These are phyloP conservation scores for Xylaria sp. DNA, from an alignment of 2,329 filamentous ascomycete species.

Conservation along the genomic window DNA sequence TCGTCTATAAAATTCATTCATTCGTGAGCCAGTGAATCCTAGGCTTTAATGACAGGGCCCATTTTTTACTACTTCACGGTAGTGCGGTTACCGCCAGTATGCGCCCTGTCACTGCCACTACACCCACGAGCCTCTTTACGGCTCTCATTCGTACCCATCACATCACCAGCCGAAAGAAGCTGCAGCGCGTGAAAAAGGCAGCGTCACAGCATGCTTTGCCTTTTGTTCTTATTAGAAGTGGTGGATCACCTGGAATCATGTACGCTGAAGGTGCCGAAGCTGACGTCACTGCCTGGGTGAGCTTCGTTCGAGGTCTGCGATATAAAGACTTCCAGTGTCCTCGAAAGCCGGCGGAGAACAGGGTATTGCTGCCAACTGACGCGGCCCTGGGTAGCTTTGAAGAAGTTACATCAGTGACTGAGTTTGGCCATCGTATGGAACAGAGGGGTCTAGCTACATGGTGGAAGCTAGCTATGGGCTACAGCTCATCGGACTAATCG, in stretches of 20 bases:
- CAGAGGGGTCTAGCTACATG: slow-evolving; percentile 67
- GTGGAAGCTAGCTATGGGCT: slow-evolving; percentile 78
- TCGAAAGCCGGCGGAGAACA: slow-evolving; percentile 57
- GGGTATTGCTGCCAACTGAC: slow-evolving; percentile 32
- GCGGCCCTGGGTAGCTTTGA: slow-evolving; percentile 52
- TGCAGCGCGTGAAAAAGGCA: slow-evolving; percentile 69
- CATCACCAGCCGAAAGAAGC: slow-evolving; percentile 82
- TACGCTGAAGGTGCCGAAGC: slow-evolving; percentile 71
- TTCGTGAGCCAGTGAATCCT: background rate
- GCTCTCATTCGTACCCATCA: slow-evolving; percentile 82
- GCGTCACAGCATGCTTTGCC: slow-evolving; percentile 69
- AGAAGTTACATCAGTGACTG: slow-evolving; percentile 72
- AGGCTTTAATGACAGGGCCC: background rate
- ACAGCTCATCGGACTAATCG: slow-evolving; percentile 37
- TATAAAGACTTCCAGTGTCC: slow-evolving; percentile 80
- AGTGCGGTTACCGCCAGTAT: slow-evolving; percentile 9
- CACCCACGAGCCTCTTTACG: slow-evolving; percentile 48
- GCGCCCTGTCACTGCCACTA: slow-evolving; percentile 6
- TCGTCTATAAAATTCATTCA: background rate
- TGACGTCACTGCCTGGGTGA: slow-evolving; percentile 72
- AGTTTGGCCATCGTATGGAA: slow-evolving; percentile 72
- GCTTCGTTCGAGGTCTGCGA: slow-evolving; percentile 69
- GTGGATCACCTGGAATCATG: slow-evolving; percentile 80
- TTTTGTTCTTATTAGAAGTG: slow-evolving; percentile 73
- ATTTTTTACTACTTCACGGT: background rate